Evolutionary conservation across 23 red algal species (phyloP), one percentile per base, ranked within the genome.

Genomic region (Agarophyton chilense): DNA sequence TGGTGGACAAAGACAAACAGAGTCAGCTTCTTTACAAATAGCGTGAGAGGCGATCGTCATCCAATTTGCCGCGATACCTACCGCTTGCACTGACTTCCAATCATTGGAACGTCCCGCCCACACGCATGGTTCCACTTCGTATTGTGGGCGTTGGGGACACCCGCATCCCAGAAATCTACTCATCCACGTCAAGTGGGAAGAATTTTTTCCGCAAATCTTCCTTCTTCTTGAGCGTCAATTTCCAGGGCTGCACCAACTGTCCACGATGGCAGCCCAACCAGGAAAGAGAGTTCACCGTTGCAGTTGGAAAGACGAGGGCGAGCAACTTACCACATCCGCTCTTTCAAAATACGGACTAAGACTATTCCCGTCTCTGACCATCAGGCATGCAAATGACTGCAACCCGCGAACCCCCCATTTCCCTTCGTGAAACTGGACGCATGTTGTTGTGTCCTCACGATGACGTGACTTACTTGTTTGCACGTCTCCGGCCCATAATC

Each of bases 131-230:
- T 81, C 77, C 46, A 81, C 31, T 29, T 81, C 77, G 44, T 55
- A 81, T 26, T 58, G 77, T 6, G 77, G 77, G 56, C 77, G 77
- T 81, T 81, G 77, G 36, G 77, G 52, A 52, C 77, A 81, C 24
- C 77, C 77, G 44, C 77, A 81, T 9, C 77, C 77, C 51, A 81
- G 77, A 61, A 81, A 81, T 60, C 77, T 45, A 29, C 77, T 81
- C 77, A 81, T 81, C 25, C 52, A 36, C 29, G 17, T n/a, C n/a
- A 53, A 46, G 72, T 52, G 19, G 4, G 31, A 5, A 34, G 7
- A 11, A 25, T 77, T 4, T 28, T 28, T 25, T 58, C 29, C 22
- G 29, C 55, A 25, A 58, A 58, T 29, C 3, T 4, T 58, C 29
- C 22, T 2, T 28, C 55, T 58, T 58, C 55, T 21, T 17, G 8